Percentiles rank a stretch among this genome's conserved stretches.
phyloP scores from a whole-genome alignment of 1,284 basidiomycete species.

The Ceratorhiza oryzae-sativae region DNA sequence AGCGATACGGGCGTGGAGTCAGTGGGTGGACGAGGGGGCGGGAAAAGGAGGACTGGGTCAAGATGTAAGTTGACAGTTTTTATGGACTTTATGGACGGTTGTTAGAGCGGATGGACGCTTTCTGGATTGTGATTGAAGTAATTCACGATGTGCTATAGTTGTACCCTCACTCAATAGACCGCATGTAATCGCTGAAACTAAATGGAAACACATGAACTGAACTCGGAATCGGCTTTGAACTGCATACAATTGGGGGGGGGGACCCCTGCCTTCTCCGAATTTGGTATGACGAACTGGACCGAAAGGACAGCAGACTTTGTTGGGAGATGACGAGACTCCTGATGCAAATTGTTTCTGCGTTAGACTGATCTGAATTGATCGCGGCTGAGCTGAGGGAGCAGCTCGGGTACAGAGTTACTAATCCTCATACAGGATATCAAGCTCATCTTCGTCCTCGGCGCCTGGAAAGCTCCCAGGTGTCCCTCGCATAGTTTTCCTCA shows the following conservation, averaged over 20 bases:
- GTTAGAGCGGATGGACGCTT: background rate
- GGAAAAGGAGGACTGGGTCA: slow-evolving; percentile 4
- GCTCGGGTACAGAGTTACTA: no score
- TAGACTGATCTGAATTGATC: no score
- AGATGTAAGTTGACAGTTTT: background rate
- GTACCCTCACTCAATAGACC: background rate
- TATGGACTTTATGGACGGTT: background rate
- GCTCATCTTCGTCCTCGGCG: background rate
- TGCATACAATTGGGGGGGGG: no score
- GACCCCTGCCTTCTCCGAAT: no score
- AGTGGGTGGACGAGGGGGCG: slow-evolving; percentile 1
- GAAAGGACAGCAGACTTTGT: no score
- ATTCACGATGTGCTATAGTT: background rate
- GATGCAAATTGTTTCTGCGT: no score
- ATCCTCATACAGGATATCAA: background rate
- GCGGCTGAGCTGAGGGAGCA: no score
- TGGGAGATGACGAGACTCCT: no score
- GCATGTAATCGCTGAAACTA: background rate
- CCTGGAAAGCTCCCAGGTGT: background rate
- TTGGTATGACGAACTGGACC: no score
- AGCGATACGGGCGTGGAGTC: slow-evolving; percentile 11
- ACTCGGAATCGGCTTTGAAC: no score
- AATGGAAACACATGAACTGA: background rate
- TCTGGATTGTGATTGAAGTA: background rate
- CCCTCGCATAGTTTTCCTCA: background rate